Base-by-base conservation (phyloP, 2,329 filamentous ascomycete species). In the Neofusicoccum cordaticola region DNA sequence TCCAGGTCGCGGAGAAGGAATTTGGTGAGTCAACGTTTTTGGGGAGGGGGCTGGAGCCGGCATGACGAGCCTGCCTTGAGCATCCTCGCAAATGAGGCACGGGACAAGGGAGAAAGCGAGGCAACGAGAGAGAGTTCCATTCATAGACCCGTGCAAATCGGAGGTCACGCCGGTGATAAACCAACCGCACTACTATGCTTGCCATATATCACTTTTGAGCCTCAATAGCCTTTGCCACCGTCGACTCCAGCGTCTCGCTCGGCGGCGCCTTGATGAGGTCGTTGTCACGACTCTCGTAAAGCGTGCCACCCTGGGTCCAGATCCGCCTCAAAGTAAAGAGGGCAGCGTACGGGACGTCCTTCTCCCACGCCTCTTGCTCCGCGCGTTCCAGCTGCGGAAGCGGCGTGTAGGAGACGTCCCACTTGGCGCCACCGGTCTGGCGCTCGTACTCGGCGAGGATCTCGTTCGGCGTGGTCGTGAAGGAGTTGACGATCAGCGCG, bases 291-390 rank as follows among this genome's bases (percentile, higher is more conserved):
- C 52, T 50, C 31, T 86, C 83, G 71, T 92, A 92, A 51, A 92
- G 73, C 0, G 90, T 92, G 1, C 88, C 87, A 0, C 90, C 90
- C 70, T 90, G 85, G 0, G 85, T 84, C 90, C 90, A 92, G 58
- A 92, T 92, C 17, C 90, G 79, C 51, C 87, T 80, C 68, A 92
- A 76, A 0, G 90, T 91, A 56, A 83, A 80, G 1, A 78, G 68
- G 0, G 85, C 86, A 0, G 87, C 87, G 17, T 72, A 66, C 0
- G 86, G 81, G 52, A 80, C 75, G 0, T 81, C 80, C 39, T 80
- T 78, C 15, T 81, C 80, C 85, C 87, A 90, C 0, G 83, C 82
- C 71, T 85, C 80, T 61, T 82, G 72, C 77, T 93, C 90, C 6
- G 85, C 69, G 41, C 82, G 74, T 53, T 81, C 81, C 37, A 92